These are phyloP conservation scores for Parasitella parasitica DNA, from an alignment of 371 early-diverging fungal species.

Conservation along the genomic window DNA sequence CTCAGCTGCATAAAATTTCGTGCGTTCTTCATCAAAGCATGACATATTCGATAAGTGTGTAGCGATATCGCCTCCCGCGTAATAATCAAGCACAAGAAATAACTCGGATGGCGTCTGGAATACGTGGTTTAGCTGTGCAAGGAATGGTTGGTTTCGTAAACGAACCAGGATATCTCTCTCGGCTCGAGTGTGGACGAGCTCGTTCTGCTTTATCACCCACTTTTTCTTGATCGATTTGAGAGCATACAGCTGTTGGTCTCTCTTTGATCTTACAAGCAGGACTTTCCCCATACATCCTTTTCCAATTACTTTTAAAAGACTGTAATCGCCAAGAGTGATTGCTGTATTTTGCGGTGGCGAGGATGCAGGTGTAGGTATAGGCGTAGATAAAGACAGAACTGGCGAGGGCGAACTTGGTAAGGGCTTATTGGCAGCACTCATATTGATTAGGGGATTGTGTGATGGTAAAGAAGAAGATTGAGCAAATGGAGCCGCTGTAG, in stretches of 20 bases:
- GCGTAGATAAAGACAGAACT: too few relatives aligned
- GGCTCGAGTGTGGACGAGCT: constrained; percentile 61
- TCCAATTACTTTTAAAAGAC: constrained; percentile 56
- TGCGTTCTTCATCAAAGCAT: constrained; percentile 70
- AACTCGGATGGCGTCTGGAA: constrained; percentile 72
- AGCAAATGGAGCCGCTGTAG: neutral
- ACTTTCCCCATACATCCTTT: constrained; percentile 65
- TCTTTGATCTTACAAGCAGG: constrained; percentile 56
- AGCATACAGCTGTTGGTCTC: constrained; percentile 56
- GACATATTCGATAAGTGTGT: constrained; percentile 70
- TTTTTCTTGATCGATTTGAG: constrained; percentile 75
- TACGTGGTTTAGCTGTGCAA: constrained; percentile 70
- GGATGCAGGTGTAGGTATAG: neutral
- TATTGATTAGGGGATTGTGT: neutral
- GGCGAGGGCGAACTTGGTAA: too few relatives aligned
- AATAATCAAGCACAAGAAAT: constrained; percentile 84
- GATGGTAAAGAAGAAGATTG: neutral
- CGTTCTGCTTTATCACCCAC: constrained; percentile 60
- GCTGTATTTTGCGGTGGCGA: neutral
- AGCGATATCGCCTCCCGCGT: constrained; percentile 82
- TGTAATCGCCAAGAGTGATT: constrained; percentile 39
- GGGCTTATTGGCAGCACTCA: neutral
- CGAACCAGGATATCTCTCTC: constrained; percentile 72
- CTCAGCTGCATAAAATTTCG: constrained; percentile 87
- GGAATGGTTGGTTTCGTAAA: constrained; percentile 66